Evolutionary conservation across 2,329 filamentous ascomycete species (phyloP), one percentile per base, ranked within the genome.

Genomic region (Claviceps paspali): DNA sequence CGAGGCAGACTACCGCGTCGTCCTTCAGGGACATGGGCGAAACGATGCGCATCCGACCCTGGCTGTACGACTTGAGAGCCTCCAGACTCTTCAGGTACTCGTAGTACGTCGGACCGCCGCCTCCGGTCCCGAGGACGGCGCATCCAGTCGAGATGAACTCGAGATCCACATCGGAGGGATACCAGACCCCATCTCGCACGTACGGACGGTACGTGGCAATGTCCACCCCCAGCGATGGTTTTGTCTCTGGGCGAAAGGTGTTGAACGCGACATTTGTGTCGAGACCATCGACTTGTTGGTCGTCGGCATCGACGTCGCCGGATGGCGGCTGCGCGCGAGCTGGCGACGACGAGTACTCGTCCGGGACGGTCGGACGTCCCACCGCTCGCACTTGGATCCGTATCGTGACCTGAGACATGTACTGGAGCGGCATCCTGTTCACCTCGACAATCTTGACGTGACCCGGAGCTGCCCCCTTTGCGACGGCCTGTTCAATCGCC

Each of bases 401-500:
- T 5, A 60, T 52, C 1, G 56, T 55, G 2, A 49, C 52, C 6
- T 57, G 53, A 10, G 53, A 48, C 42, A 53, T 54, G 40, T 60
- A 59, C 26, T 58, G 55, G 0, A 60, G 51, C 1, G 54, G 56
- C 46, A 56, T 59, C 44, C 55, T 63, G 41, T 67, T 64, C 14
- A 68, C 48, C 41, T 65, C 63, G 1, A 62, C 64, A 29, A 68
- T 58, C 29, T 57, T 52, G 14, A 67, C 59, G 15, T 56, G 57
- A 2, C 47, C 48, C 2, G 44, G 46, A 1, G 43, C 39, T 0
- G 55, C 55, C 2, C 55, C 55, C 22, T 54, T 56, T 10, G 50
- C 43, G 17, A 57, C 44, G 4, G 55, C 55, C 11, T 47, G 33
- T 12, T 51, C 47, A 6, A 54, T 45, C 5, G 55, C 55, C 15